Percentiles rank a stretch among this genome's conserved stretches.
These are phyloP conservation scores for Colletotrichum sojae DNA, from an alignment of 2,329 filamentous ascomycete genomes.

Conservation along the genomic window DNA sequence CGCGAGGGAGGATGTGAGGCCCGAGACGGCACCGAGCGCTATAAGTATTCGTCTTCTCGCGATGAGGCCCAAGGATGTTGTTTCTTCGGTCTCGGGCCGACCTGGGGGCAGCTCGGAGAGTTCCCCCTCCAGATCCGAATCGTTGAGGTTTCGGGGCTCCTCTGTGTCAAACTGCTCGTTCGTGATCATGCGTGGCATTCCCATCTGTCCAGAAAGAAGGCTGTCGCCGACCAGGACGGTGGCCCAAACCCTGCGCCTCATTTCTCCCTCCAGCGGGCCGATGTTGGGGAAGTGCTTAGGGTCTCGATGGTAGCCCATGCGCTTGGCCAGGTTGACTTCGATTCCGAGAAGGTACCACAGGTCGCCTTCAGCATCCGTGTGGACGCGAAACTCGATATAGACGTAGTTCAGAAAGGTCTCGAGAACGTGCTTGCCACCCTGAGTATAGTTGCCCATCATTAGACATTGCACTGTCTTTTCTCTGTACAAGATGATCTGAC, in stretches of 20 bases:
- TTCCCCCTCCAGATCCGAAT: constrained; percentile 56
- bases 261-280: constrained; percentile 58
- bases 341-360: constrained; percentile 50
- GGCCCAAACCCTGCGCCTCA: constrained; percentile 61
- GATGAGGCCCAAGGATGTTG: constrained; percentile 45
- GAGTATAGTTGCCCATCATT: constrained; percentile 48
- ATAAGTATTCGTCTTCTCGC: constrained; percentile 43
- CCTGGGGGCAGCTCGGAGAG: constrained; percentile 54
- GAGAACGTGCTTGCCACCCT: constrained; percentile 39
- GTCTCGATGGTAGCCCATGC: constrained; percentile 62
- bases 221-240: constrained; percentile 57
- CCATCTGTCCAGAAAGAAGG: constrained; percentile 60
- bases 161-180: constrained; percentile 57
- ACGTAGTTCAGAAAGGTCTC: constrained; percentile 37
- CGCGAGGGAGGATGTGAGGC: constrained; percentile 40
- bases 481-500: constrained; percentile 44
- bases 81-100: constrained; percentile 49
- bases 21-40: constrained; percentile 44
- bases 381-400: constrained; percentile 26
- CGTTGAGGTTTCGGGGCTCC: constrained; percentile 59
- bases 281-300: constrained; percentile 57
- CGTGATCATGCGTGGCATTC: constrained; percentile 60
- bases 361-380: constrained; percentile 24
- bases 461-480: constrained; percentile 48
- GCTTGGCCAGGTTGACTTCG: constrained; percentile 52